A percentile compares a stretch with the other conserved stretches of the same genome.
phyloP scores from a whole-genome alignment of 2,329 filamentous ascomycete species.

The Ceratocystis harringtonii region DNA sequence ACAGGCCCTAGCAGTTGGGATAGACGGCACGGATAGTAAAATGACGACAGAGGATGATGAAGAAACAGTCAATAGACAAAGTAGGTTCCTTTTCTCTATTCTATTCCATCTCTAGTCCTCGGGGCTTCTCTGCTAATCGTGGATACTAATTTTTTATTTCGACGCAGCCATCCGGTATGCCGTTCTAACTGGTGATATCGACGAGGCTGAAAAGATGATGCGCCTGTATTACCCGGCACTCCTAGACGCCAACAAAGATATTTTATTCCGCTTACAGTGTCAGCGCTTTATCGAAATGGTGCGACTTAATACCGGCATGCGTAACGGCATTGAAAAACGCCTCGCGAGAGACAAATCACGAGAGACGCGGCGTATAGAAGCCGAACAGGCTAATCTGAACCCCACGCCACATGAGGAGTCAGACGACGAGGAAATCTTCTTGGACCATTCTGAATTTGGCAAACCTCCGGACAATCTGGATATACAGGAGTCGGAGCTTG shows the following conservation, averaged over 20 bases:
- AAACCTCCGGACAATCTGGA: constrained; percentile 17
- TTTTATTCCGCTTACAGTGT: constrained; percentile 77
- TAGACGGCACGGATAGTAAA: constrained; percentile 34
- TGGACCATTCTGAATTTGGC: not conserved
- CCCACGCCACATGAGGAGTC: not conserved
- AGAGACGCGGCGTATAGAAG: constrained; percentile 21
- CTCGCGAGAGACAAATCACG: not conserved
- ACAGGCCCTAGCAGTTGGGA: constrained; percentile 47
- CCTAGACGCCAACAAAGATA: constrained; percentile 62
- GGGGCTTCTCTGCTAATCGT: not conserved
- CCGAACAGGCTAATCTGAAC: constrained; percentile 37
- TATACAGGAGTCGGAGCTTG: constrained; percentile 40
- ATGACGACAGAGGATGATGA: constrained; percentile 63
- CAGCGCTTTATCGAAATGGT: constrained; percentile 95
- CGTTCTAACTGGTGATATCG: constrained; percentile 83
- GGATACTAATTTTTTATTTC: not conserved
- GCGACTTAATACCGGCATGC: constrained; percentile 40
- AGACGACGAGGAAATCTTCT: not conserved
- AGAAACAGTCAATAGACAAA: constrained; percentile 73
- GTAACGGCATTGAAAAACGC: constrained; percentile 24
- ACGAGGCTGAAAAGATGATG: constrained; percentile 72
- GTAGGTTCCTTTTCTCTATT: constrained; percentile 51
- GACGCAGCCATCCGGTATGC: constrained; percentile 63
- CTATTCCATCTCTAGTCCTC: not conserved
- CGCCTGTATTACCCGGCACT: constrained; percentile 66